Evolutionary conservation across 208 protist species (phyloP), one percentile per base, ranked within the genome.

Genomic region (Trypanosoma avium): DNA sequence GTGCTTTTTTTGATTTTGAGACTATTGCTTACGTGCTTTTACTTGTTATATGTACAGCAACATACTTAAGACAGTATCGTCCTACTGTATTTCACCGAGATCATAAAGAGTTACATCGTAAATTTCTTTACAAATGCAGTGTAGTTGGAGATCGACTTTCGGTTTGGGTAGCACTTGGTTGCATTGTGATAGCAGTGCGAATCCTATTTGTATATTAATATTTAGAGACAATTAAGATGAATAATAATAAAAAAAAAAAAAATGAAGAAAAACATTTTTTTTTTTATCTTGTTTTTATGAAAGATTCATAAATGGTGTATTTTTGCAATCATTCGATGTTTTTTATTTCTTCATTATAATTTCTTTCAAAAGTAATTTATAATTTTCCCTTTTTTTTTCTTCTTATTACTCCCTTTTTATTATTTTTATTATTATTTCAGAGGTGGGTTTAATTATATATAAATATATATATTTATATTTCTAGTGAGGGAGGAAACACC

Each of bases 71-170:
- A 40, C 88, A 97, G 66, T 97, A 92, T 49, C 67, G 88, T 13
- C 88, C 88, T 2, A 84, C 91, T 6, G 46, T 94, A 24, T 97
- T 92, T 63, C 88, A 94, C 61, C 89, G 91, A 42, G 91, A 97
- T 47, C 88, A 82, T 61, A 42, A 49, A 15, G 77, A 94, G 50
- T 57, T 97, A 27, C 83, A 95, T 77, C 89, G 89, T 60, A 89
- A 92, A 56, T 95, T 93, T 47, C 62, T 97, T 1, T 97, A 96
- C 84, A 97, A 96, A 55, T 95, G 88, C 56, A 93, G 85, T 62
- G 90, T 97, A 13, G 75, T 97, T 13, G 93, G 93, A 10, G 93
- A 97, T 62, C 85, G 93, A 4, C 82, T 97, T 15, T 94, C 86
- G 5, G 79, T 82, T 10, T 88, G 80, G 75, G 88, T 97, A 26